A percentile compares a stretch with the other conserved stretches of the same genome.
phyloP scores from a whole-genome alignment of 2,329 filamentous ascomycete genomes.

The Lecanicillium sp. region DNA sequence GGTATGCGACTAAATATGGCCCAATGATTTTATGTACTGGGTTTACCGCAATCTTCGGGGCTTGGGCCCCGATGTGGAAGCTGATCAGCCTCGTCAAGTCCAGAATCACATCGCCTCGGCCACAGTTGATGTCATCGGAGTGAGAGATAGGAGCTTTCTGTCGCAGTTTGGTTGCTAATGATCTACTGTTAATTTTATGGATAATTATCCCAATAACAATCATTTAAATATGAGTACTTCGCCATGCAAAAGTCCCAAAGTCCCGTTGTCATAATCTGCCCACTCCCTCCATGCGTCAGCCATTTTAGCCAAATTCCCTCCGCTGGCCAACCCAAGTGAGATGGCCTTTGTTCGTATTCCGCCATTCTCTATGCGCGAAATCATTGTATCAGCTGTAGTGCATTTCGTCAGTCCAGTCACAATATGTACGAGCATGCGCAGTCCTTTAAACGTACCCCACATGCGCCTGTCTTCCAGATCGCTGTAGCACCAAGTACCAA shows the following conservation, averaged over 20 bases:
- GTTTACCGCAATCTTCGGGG: slow-evolving; percentile 20
- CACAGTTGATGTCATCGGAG: too few species aligned
- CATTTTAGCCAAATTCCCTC: slow-evolving; percentile 18
- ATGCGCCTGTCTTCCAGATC: slow-evolving; percentile 14
- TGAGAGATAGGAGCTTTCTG: too few species aligned
- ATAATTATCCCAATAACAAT: too few species aligned
- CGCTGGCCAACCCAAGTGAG: slow-evolving; percentile 16
- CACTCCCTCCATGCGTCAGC: slow-evolving; percentile 19
- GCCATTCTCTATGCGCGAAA: slow-evolving; percentile 15
- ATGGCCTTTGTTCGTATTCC: slow-evolving; percentile 17
- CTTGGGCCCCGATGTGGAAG: slow-evolving; percentile 30
- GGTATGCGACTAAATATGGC: slow-evolving; percentile 23
- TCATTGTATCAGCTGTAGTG: slow-evolving; percentile 14
- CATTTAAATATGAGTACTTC: slow-evolving; percentile 15
- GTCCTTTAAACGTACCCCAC: slow-evolving; percentile 15
- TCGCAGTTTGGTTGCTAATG: too few species aligned
- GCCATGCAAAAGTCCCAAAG: slow-evolving; percentile 20
- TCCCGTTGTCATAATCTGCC: slow-evolving; percentile 18
- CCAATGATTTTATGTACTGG: slow-evolving; percentile 25
- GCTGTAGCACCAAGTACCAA: slow-evolving; percentile 23
- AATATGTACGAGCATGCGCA: too few species aligned
- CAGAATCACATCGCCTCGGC: not conserved
- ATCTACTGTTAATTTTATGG: too few species aligned
- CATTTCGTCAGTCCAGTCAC: too few species aligned
- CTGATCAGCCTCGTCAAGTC: slow-evolving; percentile 1